These are phyloP conservation scores for Globisporangium heterothallicum DNA, from an alignment of 352 stramenopile genomes.

Conservation along the genomic window DNA sequence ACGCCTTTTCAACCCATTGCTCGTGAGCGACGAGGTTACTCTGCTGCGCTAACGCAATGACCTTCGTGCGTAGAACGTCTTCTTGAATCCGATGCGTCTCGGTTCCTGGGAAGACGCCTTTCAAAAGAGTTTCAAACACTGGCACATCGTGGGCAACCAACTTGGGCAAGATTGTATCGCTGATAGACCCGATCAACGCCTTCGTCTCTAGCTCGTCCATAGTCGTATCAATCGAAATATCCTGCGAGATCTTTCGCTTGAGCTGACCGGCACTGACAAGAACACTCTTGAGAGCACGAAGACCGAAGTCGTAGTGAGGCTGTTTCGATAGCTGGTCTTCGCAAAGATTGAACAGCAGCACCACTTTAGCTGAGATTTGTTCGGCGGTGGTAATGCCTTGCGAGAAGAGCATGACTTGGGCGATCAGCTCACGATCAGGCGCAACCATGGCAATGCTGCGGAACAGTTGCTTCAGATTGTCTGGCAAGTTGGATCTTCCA, in stretches of 20 bases:
- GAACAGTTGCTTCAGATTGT: constrained; percentile 99
- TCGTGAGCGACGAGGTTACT: constrained; percentile 86
- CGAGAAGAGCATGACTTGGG: constrained; percentile 99
- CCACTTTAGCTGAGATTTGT: constrained; percentile 94
- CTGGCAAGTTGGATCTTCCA: constrained; percentile 94
- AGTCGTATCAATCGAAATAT: constrained; percentile 20
- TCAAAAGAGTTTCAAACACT: constrained; percentile 95
- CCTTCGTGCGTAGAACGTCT: constrained; percentile 77
- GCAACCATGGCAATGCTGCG: constrained; percentile 99
- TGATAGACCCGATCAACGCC: constrained; percentile 96
- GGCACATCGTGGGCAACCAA: constrained; percentile 96
- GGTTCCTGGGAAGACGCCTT: constrained; percentile 95
- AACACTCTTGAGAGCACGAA: constrained; percentile 99
- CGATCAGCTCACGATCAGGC: constrained; percentile 98
- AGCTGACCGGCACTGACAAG: constrained; percentile 97
- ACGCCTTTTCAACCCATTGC: constrained; percentile 97
- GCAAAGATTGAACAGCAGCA: constrained; percentile 98
- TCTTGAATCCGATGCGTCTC: constrained; percentile 84
- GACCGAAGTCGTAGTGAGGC: constrained; percentile 99
- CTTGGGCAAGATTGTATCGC: constrained; percentile 99
- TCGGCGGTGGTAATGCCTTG: constrained; percentile 99
- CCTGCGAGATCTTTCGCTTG: constrained; percentile 90
- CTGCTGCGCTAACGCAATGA: constrained; percentile 91
- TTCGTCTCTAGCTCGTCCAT: constrained; percentile 88
- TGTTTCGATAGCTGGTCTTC: constrained; percentile 98